A percentile compares a stretch with the other conserved stretches of the same genome.
Evolutionary conservation across 148 eudicot genomes (phyloP).

Genomic region (Vaccinium darrowii): DNA sequence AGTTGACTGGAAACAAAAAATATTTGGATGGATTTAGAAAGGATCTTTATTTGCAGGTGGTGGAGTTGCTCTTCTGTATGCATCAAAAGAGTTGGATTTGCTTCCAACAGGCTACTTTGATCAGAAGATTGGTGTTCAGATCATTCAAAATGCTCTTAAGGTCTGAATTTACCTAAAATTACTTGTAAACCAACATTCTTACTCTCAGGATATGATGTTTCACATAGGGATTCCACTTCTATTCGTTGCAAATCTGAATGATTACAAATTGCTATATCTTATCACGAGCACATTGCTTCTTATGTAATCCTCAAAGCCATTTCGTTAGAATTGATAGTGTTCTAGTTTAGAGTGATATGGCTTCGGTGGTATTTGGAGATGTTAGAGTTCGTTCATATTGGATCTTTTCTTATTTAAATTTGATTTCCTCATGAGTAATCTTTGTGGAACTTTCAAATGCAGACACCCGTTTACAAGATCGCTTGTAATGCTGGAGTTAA

Average conservation of each 20-base stretch:
- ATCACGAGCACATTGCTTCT: background rate
- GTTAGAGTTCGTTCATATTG: background rate
- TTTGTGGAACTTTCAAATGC: background rate
- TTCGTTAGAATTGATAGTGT: background rate
- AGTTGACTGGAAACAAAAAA: background rate
- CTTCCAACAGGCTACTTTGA: slow-evolving; percentile 51
- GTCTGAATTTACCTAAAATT: background rate
- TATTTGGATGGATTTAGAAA: background rate
- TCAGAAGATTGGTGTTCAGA: slow-evolving; percentile 58
- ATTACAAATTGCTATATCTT: background rate
- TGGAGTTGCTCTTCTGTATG: slow-evolving; percentile 64
- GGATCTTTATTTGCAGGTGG: slow-evolving; percentile 33
- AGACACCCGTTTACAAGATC: slow-evolving; percentile 73
- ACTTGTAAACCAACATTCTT: background rate
- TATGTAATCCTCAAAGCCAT: background rate
- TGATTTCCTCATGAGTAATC: background rate
- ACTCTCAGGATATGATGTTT: background rate
- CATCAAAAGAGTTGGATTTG: slow-evolving; percentile 46
- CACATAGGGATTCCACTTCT: background rate
- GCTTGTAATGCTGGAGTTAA: slow-evolving; percentile 92
- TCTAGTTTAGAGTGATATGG: background rate
- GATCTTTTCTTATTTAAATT: background rate
- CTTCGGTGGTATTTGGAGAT: background rate
- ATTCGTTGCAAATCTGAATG: background rate
- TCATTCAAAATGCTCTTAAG: slow-evolving; percentile 52